phyloP scores from a whole-genome alignment of 2,329 filamentous ascomycete species.

The Aspergillus novoparasiticus region DNA sequence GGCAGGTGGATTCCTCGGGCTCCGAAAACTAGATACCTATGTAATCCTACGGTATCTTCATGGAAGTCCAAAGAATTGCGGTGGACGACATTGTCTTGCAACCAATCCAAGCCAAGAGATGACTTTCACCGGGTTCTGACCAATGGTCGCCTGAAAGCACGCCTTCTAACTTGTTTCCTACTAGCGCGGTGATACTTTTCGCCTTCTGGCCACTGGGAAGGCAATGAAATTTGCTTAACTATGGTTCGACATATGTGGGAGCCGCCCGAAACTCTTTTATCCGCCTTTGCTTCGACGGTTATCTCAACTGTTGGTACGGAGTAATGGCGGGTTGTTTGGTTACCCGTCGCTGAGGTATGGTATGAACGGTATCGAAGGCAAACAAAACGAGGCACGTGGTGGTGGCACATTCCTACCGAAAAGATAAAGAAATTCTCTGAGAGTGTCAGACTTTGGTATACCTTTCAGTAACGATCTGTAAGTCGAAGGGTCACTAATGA shows the following conservation, averaged over 20 bases:
- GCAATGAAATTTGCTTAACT: not conserved
- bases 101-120: not conserved
- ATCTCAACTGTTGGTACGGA: not conserved
- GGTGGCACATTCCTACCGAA: not conserved
- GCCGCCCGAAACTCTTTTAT: conserved; percentile 4
- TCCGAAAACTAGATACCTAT: too few species aligned
- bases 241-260: not conserved
- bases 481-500: not conserved
- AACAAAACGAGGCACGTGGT: not conserved
- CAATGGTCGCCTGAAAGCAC: not conserved
- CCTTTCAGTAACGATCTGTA: not conserved
- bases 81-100: not conserved
- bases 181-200: not conserved
- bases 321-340: not conserved
- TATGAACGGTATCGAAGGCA: too few species aligned
- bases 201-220: not conserved
- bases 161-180: not conserved
- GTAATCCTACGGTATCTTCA: not conserved
- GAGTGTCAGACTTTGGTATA: not conserved
- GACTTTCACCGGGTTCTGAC: not conserved
- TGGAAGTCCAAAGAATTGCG: not conserved
- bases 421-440: not conserved
- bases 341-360: not conserved
- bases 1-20: not conserved
- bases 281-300: not conserved